Evolutionary conservation across 2,329 filamentous ascomycete species (phyloP).

Genomic region (Fusarium penzigii): DNA sequence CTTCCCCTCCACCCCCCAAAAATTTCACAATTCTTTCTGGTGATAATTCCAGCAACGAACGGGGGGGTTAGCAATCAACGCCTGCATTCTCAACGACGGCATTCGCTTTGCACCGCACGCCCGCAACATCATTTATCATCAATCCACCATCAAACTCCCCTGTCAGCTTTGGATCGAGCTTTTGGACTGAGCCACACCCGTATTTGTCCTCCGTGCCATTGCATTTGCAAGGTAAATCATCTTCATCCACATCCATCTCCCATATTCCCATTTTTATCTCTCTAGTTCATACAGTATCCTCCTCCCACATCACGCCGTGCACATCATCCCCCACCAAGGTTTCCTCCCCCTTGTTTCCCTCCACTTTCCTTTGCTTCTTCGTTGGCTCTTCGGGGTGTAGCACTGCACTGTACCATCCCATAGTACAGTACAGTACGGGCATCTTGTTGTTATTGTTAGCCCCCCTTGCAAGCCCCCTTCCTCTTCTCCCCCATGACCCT

Average conservation of each 20-base stretch:
- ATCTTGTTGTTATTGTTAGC: constrained; percentile 1
- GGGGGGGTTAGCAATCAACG: not conserved
- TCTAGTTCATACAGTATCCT: constrained; percentile 14
- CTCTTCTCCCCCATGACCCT: constrained; percentile 13
- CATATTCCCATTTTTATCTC: no score
- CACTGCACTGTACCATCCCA: not conserved
- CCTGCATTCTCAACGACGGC: constrained; percentile 14
- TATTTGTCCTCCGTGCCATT: not conserved
- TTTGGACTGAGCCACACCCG: constrained; percentile 26
- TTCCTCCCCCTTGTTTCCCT: constrained; percentile 17
- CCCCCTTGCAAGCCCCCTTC: constrained; percentile 17
- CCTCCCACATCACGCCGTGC: constrained; percentile 3
- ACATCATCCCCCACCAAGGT: not conserved
- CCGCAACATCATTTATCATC: constrained; percentile 9
- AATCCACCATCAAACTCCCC: constrained; percentile 10
- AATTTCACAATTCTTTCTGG: no score
- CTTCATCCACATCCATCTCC: no score
- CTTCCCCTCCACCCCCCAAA: constrained; percentile 6
- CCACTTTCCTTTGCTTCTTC: constrained; percentile 8
- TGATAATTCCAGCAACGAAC: no score
- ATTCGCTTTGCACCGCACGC: constrained; percentile 16
- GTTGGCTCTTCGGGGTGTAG: constrained; percentile 11
- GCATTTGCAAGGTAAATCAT: constrained; percentile 4
- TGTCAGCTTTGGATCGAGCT: constrained; percentile 1
- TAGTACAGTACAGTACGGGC: not conserved